Conservation (phyloP, 106 monocot genomes). For the Allium cepa region DNA sequence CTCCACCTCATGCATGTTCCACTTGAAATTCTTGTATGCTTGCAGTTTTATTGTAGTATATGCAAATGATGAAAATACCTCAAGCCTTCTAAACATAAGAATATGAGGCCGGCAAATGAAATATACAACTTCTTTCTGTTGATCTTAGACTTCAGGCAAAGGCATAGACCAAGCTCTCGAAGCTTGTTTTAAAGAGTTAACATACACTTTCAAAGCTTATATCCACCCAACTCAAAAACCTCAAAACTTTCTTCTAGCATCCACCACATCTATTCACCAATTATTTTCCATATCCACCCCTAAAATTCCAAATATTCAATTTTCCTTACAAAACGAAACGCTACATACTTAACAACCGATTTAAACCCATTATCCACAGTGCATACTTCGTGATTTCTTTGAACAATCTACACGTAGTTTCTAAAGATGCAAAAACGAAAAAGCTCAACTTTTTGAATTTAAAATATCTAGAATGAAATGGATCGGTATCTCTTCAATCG, state of each 20-base stretch:
- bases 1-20: constrained; percentile 16
- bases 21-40: constrained; percentile 31
- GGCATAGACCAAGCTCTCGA: constrained; percentile 45
- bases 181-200: constrained; percentile 22
- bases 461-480: constrained; percentile 80
- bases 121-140: constrained; percentile 43
- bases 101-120: constrained; percentile 81
- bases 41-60: constrained; percentile 49
- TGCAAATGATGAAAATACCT: constrained; percentile 67
- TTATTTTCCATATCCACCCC: constrained; percentile 17
- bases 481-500: constrained; percentile 68
- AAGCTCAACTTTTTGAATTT: constrained; percentile 62
- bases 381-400: constrained; percentile 20
- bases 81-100: constrained; percentile 40
- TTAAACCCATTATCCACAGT: constrained; percentile 35
- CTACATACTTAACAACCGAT: constrained; percentile 70
- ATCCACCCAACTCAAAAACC: constrained; percentile 88
- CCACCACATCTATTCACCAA: constrained; percentile 66
- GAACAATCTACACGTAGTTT: constrained; percentile 69
- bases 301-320: constrained; percentile 38
- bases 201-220: constrained; percentile 61
- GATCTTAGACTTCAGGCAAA: constrained; percentile 69
- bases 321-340: constrained; percentile 39
- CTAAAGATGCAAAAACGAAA: constrained; percentile 68
- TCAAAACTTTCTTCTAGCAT: constrained; percentile 89